Base-by-base conservation (phyloP, 2,329 filamentous ascomycete genomes). In the Talaromyces sp. region DNA sequence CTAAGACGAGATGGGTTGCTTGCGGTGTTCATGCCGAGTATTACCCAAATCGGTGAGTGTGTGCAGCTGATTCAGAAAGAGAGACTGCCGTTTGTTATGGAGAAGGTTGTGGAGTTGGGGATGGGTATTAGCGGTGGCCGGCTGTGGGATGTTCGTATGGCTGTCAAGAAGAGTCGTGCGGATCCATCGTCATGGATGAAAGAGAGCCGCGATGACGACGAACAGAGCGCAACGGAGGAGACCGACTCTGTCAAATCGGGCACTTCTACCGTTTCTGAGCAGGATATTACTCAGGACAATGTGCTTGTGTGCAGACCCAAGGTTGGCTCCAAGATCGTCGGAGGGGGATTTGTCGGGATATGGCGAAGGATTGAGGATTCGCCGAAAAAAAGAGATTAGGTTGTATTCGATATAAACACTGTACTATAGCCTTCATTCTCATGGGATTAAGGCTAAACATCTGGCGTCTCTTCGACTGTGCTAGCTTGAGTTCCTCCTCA, bases 21-120 rank as follows among this genome's bases (percentile, higher is more conserved):
- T 36, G 81, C 90, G 15, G 82, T 92, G 1, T 95, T 93, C 78
- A 88, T 87, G 69, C 91, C 91, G 0, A 91, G 88, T 70, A 87
- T 95, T 66, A 93, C 91, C 10, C 91, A 94, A 75, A 89, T 94
- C 64, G 87, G 84, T 47, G 84, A 88, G 5, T 90, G 89, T 66
- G 80, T 89, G 31, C 78, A 84, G 54, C 75, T 80, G 45, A 84
- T 88, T 36, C 83, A 83, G 65, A 77, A 83, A 31, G 78, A 85
- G 13, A 77, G 76, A 2, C 78, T 91, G 62, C 86, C 86, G 0
- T 81, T 88, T 54, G 68, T 77, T 8, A 73, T 81, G 66, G 80
- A 83, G 56, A 77, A 76, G 67, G 79, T 78, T 4, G 74, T 83
- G 17, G 81, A 83, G 68, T 70, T 82, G 7, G 81, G 81, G 0